Conservation (phyloP, 805 yeast species). For the Pichia occidentalis region DNA sequence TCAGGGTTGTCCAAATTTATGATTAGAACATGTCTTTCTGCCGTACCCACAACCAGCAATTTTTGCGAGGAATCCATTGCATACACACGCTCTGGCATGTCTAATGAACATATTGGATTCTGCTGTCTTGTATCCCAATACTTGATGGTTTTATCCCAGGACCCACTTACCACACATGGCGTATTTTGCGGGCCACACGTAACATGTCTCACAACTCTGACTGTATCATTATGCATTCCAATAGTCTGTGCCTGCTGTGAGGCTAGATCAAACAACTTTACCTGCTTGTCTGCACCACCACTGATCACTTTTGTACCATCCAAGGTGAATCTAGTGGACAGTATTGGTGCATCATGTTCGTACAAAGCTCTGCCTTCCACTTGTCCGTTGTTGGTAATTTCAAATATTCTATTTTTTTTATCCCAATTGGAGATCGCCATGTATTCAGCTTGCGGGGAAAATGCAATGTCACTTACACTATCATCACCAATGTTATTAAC, state of each 20-base stretch:
- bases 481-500: slow-evolving; percentile 87
- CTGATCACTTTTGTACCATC: slow-evolving; percentile 86
- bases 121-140: slow-evolving; percentile 93
- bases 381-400: slow-evolving; percentile 65
- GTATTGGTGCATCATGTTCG: slow-evolving; percentile 85
- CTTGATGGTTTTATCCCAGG: slow-evolving; percentile 92
- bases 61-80: slow-evolving; percentile 79
- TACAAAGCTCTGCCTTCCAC: slow-evolving; percentile 84
- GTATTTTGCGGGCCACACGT: slow-evolving; percentile 81
- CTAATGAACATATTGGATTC: slow-evolving; percentile 72
- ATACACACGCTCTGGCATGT: slow-evolving; percentile 86
- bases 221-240: slow-evolving; percentile 81
- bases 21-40: slow-evolving; percentile 74
- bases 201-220: slow-evolving; percentile 66
- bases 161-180: slow-evolving; percentile 80
- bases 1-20: slow-evolving; percentile 81
- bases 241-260: slow-evolving; percentile 78
- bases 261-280: slow-evolving; percentile 73
- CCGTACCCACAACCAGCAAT: slow-evolving; percentile 87
- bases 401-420: slow-evolving; percentile 88
- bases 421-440: slow-evolving; percentile 91
- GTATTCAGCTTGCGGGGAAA: slow-evolving; percentile 80
- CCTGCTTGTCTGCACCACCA: slow-evolving; percentile 89
- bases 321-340: slow-evolving; percentile 71
- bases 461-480: slow-evolving; percentile 73